These are phyloP conservation scores for Akanthomyces muscarius DNA, from an alignment of 2,329 filamentous ascomycete species.

Conservation along the genomic window DNA sequence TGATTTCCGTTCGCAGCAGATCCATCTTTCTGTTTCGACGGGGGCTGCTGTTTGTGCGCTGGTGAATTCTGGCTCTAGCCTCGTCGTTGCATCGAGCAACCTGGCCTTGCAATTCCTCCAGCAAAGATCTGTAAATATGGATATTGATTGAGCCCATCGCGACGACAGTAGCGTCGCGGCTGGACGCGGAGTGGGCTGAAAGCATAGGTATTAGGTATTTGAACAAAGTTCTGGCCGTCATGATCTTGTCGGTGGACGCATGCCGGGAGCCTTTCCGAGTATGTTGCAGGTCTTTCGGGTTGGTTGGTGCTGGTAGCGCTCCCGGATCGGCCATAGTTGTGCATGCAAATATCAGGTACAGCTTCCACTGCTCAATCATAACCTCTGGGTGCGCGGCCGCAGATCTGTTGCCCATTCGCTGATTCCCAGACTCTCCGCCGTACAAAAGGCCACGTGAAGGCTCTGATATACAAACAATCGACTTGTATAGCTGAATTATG, in stretches of 20 bases:
- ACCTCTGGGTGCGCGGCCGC: conserved; percentile 76
- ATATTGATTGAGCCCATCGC: conserved; percentile 93
- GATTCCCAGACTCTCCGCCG: conserved; percentile 55
- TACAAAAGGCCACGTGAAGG: conserved; percentile 61
- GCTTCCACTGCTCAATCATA: conserved; percentile 94
- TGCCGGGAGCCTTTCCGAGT: conserved; percentile 73
- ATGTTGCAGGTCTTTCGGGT: conserved; percentile 62
- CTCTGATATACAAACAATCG: conserved; percentile 75
- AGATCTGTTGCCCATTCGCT: conserved; percentile 47
- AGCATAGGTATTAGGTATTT: conserved; percentile 86
- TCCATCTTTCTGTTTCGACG: conserved; percentile 81
- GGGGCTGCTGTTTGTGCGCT: conserved; percentile 77
- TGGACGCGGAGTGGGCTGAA: conserved; percentile 71
- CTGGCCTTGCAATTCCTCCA: conserved; percentile 85
- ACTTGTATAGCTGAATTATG: conserved; percentile 87
- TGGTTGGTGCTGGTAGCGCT: conserved; percentile 37
- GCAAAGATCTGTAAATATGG: conserved; percentile 83
- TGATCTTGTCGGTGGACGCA: conserved; percentile 69
- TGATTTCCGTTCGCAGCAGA: conserved; percentile 85
- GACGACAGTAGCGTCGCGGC: conserved; percentile 84
- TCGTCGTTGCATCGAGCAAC: conserved; percentile 85
- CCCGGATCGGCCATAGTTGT: conserved; percentile 87
- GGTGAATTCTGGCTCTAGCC: conserved; percentile 79
- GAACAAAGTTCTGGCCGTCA: conserved; percentile 84
- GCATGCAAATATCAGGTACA: conserved; percentile 95